Evolutionary conservation across 352 stramenopile species (phyloP).

Genomic region (Globisporangium paddicum): DNA sequence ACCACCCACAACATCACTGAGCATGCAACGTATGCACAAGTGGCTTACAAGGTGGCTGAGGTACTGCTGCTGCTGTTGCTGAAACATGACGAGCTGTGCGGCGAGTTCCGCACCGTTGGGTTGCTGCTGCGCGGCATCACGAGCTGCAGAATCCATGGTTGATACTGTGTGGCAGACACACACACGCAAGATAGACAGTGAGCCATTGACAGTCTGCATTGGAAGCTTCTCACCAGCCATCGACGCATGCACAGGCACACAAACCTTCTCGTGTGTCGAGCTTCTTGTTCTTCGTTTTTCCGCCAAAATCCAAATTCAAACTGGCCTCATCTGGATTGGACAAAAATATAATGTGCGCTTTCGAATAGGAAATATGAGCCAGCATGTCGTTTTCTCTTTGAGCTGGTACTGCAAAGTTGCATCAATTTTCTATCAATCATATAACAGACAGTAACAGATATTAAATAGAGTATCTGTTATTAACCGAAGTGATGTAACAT

Average conservation of each 20-base stretch:
- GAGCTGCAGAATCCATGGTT: constrained; percentile 3
- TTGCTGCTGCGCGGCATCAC: constrained; percentile 13
- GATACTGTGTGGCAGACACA: background rate
- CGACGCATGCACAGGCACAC: background rate
- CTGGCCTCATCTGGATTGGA: background rate
- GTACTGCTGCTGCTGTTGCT: constrained; percentile 61
- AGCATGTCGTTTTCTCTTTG: too few species aligned
- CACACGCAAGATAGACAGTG: background rate
- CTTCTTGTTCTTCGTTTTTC: background rate
- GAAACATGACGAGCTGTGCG: constrained; percentile 48
- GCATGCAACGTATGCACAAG: background rate
- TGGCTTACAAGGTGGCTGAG: constrained; percentile 36
- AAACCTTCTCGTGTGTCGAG: background rate
- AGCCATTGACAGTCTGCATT: background rate
- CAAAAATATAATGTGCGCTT: background rate
- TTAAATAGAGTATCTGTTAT: too few species aligned
- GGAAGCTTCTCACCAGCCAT: background rate
- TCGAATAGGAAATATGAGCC: too few species aligned
- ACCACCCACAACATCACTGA: background rate
- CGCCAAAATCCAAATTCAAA: background rate
- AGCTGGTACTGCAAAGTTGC: too few species aligned
- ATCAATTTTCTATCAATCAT: too few species aligned
- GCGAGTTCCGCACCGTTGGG: constrained; percentile 29
- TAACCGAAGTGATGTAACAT: too few species aligned
- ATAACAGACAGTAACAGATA: too few species aligned